These are phyloP conservation scores for Pythium myriotylum DNA, from an alignment of 352 stramenopile genomes.

Conservation along the genomic window DNA sequence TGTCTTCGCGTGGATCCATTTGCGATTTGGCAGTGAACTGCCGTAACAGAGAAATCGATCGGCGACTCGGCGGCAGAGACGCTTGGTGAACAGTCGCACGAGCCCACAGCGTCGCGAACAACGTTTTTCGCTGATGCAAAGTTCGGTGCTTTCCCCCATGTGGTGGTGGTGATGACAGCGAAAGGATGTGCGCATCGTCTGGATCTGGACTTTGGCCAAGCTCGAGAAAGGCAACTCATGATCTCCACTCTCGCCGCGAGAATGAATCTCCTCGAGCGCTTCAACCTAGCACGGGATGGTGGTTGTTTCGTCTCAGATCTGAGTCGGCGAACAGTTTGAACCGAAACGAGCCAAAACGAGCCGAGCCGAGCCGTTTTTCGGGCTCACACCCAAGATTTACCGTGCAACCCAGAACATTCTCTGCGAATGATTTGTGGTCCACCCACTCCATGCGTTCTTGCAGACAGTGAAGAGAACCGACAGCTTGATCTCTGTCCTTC, in stretches of 20 bases:
- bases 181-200: background rate
- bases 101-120: background rate
- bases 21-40: too few relatives aligned
- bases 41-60: too few relatives aligned
- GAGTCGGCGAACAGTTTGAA: background rate
- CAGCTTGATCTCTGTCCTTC: too few relatives aligned
- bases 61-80: too few relatives aligned
- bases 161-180: background rate
- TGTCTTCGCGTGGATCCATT: too few relatives aligned
- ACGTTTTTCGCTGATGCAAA: too few relatives aligned
- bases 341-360: slow-evolving; percentile 1
- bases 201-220: too few relatives aligned
- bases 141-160: background rate
- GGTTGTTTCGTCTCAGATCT: too few relatives aligned
- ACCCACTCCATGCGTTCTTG: background rate
- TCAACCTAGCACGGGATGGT: background rate
- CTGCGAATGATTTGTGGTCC: slow-evolving; percentile 10
- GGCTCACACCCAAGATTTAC: slow-evolving; percentile 17
- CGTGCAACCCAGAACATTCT: slow-evolving; percentile 16
- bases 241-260: background rate
- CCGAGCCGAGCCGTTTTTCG: slow-evolving; percentile 1
- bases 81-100: background rate
- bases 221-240: background rate
- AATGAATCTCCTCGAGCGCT: background rate
- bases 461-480: too few relatives aligned